Evolutionary conservation across 2,329 filamentous ascomycete species (phyloP).

Genomic region (Aureobasidium sp.): DNA sequence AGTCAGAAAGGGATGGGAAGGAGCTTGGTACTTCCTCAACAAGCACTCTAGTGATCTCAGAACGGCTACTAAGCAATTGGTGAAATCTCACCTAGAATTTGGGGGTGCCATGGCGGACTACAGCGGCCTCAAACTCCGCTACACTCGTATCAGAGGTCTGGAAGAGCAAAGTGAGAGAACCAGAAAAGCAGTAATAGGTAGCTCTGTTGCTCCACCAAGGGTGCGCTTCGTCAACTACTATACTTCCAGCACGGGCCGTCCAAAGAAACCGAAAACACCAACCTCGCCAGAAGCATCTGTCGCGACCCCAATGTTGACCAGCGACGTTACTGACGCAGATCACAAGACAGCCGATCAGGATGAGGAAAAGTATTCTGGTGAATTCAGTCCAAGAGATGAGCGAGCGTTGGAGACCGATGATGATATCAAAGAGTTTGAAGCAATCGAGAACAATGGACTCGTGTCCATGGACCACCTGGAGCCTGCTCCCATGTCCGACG

Average conservation of each 20-base stretch:
- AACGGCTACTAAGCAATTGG: slow-evolving; percentile 63
- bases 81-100: slow-evolving; percentile 78
- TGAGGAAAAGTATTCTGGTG: slow-evolving; percentile 2
- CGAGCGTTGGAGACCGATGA: slow-evolving; percentile 3
- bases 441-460: neutral
- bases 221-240: slow-evolving; percentile 87
- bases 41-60: slow-evolving; percentile 72
- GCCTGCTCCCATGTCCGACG: slow-evolving; percentile 20
- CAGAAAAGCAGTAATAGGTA: slow-evolving; percentile 28
- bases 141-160: slow-evolving; percentile 60
- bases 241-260: slow-evolving; percentile 70
- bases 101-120: slow-evolving; percentile 75
- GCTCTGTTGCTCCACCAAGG: slow-evolving; percentile 35
- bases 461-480: slow-evolving; percentile 33
- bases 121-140: slow-evolving; percentile 60
- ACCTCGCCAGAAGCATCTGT: slow-evolving; percentile 22
- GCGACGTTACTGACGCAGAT: neutral
- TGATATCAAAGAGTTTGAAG: slow-evolving; percentile 7
- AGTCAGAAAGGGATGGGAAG: slow-evolving; percentile 61
- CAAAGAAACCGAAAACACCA: slow-evolving; percentile 47
- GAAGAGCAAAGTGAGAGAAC: slow-evolving; percentile 59
- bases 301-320: neutral
- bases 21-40: slow-evolving; percentile 66
- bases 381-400: slow-evolving; percentile 6
- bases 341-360: slow-evolving; percentile 9